phyloP scores from a whole-genome alignment of 352 stramenopile genomes.

The Phytophthora melonis region DNA sequence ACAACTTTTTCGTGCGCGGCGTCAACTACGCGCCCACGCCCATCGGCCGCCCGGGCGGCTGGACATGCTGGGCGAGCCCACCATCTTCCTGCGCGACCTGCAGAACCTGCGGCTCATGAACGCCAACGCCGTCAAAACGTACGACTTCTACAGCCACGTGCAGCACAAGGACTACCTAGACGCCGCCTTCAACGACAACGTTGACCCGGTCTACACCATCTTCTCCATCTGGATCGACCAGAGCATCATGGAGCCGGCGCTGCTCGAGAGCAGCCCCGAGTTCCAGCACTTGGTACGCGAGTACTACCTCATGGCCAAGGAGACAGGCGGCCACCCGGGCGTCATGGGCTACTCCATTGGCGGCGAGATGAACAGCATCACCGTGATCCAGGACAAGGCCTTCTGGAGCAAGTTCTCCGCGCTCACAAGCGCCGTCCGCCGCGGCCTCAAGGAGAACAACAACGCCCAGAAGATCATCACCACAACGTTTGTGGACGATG shows the following conservation, averaged over 20 bases:
- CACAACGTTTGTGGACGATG: conserved; percentile 81
- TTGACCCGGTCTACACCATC: conserved; percentile 68
- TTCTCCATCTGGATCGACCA: conserved; percentile 85
- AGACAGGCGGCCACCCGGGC: conserved; percentile 56
- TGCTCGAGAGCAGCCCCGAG: conserved; percentile 33
- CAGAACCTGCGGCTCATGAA: conserved; percentile 77
- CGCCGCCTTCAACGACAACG: conserved; percentile 66
- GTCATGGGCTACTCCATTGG: conserved; percentile 82
- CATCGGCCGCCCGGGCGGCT: conserved; percentile 61
- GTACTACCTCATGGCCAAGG: conserved; percentile 72
- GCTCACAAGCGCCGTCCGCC: conserved; percentile 60
- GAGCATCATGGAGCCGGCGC: conserved; percentile 49
- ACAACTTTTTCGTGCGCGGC: conserved; percentile 74
- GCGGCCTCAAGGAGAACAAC: conserved; percentile 53
- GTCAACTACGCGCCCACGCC: conserved; percentile 80
- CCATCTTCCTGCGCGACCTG: conserved; percentile 71
- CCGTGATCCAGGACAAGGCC: conserved; percentile 51
- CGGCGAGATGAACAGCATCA: conserved; percentile 80
- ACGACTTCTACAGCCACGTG: conserved; percentile 66
- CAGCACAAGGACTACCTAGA: conserved; percentile 66
- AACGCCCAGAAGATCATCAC: conserved; percentile 78
- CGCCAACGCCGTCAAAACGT: conserved; percentile 78
- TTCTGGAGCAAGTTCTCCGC: conserved; percentile 76
- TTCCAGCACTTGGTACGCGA: conserved; percentile 63
- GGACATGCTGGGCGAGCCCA: conserved; percentile 64